phyloP scores from a whole-genome alignment of 2,329 filamentous ascomycete genomes.

The Calycina herbarum region DNA sequence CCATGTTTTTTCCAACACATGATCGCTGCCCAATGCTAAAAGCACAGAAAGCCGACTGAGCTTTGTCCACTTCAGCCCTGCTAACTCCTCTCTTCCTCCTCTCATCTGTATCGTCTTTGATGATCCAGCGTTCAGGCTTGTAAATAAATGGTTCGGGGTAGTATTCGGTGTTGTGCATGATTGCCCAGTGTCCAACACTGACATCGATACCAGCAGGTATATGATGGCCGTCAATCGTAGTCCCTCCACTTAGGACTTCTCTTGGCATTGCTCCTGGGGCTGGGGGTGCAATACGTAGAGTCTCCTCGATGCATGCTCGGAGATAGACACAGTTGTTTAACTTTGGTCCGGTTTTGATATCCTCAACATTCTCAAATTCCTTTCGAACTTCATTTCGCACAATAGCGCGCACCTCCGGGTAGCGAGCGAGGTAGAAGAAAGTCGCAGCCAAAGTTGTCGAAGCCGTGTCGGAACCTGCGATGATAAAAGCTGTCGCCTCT shows the following conservation, averaged over 20 bases:
- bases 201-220: constrained; percentile 45
- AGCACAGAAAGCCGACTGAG: constrained; percentile 24
- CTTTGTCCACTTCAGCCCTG: background rate
- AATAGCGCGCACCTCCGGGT: constrained; percentile 33
- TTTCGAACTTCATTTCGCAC: constrained; percentile 28
- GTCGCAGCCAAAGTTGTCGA: constrained; percentile 40
- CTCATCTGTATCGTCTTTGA: constrained; percentile 22
- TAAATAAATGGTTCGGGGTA: constrained; percentile 43
- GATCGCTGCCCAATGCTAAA: constrained; percentile 32
- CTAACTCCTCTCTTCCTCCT: background rate
- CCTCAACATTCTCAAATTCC: constrained; percentile 30
- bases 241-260: constrained; percentile 20
- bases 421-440: constrained; percentile 42
- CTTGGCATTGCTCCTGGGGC: constrained; percentile 21
- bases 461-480: constrained; percentile 41
- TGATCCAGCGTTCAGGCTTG: constrained; percentile 46
- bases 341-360: constrained; percentile 32
- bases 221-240: constrained; percentile 28
- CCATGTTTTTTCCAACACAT: constrained; percentile 34
- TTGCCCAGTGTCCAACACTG: constrained; percentile 45
- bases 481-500: constrained; percentile 24
- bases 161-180: constrained; percentile 46
- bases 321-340: constrained; percentile 42
- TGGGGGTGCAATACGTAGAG: constrained; percentile 30
- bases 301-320: constrained; percentile 41